Conservation (phyloP, 1,284 basidiomycete genomes). For the Ustilago curta region DNA sequence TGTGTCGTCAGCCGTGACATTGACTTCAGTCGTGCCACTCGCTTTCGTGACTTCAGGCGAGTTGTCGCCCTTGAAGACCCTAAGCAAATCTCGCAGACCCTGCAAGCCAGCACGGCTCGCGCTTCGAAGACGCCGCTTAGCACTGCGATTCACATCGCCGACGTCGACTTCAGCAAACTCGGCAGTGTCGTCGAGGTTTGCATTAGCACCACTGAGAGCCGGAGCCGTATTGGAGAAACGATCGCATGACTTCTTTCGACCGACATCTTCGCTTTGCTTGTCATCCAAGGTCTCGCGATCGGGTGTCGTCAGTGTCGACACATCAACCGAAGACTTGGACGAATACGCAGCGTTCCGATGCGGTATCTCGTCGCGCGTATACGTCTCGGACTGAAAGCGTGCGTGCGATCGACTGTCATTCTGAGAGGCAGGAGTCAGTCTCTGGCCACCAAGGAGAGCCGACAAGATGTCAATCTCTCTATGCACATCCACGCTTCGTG, state of each 20-base stretch:
- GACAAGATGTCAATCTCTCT: constrained; percentile 61
- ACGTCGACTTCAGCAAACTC: constrained; percentile 17
- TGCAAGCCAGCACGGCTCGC: constrained; percentile 56
- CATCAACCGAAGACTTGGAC: neutral
- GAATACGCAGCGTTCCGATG: constrained; percentile 3
- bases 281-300: constrained; percentile 12
- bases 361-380: constrained; percentile 12
- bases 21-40: neutral
- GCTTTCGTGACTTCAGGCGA: neutral
- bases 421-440: constrained; percentile 11
- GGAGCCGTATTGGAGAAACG: constrained; percentile 30
- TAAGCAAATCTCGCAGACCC: constrained; percentile 51
- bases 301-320: constrained; percentile 12
- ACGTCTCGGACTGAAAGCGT: constrained; percentile 36
- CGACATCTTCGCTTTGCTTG: neutral
- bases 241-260: constrained; percentile 4
- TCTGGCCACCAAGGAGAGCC: constrained; percentile 49
- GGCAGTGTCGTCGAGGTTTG: constrained; percentile 7
- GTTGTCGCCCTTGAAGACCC: constrained; percentile 28
- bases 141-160: constrained; percentile 42
- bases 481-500: constrained; percentile 44
- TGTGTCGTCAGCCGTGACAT: neutral
- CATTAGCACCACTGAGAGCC: constrained; percentile 4
- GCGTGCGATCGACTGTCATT: constrained; percentile 23
- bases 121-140: constrained; percentile 50